These are phyloP conservation scores for Penicillium sclerotigenum DNA, from an alignment of 2,329 filamentous ascomycete genomes.

Conservation along the genomic window DNA sequence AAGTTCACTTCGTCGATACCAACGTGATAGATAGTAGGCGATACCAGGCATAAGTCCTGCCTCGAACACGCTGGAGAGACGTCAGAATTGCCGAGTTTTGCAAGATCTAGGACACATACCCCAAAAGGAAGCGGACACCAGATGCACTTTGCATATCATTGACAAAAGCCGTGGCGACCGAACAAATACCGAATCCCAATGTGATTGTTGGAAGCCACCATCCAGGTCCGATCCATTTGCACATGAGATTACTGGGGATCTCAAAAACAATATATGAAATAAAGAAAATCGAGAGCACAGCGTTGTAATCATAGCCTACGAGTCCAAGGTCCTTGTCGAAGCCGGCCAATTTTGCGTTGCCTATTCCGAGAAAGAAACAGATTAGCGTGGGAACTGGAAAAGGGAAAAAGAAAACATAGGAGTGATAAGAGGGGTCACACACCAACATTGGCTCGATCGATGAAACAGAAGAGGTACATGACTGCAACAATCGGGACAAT, in stretches of 20 bases:
- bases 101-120: constrained; percentile 21
- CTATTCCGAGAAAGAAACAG: constrained; percentile 33
- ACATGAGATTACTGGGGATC: constrained; percentile 60
- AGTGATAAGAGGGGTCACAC: neutral
- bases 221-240: constrained; percentile 69
- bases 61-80: constrained; percentile 54
- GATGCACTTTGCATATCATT: constrained; percentile 51
- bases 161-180: constrained; percentile 65
- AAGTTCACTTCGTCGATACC: constrained; percentile 68
- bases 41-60: constrained; percentile 72
- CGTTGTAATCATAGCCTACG: constrained; percentile 65
- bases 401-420: neutral
- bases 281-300: constrained; percentile 66
- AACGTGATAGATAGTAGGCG: constrained; percentile 68
- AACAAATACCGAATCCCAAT: constrained; percentile 61
- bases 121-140: constrained; percentile 65
- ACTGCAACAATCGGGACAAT: constrained; percentile 64
- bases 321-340: constrained; percentile 61
- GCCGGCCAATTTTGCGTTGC: constrained; percentile 66
- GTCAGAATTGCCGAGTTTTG: neutral
- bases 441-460: constrained; percentile 73
- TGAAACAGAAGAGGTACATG: constrained; percentile 70
- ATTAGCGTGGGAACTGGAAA: neutral
- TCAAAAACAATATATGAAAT: constrained; percentile 71
- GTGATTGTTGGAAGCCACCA: constrained; percentile 66